These are phyloP conservation scores for Apophysomyces variabilis DNA, from an alignment of 371 early-diverging fungal genomes.

Conservation along the genomic window DNA sequence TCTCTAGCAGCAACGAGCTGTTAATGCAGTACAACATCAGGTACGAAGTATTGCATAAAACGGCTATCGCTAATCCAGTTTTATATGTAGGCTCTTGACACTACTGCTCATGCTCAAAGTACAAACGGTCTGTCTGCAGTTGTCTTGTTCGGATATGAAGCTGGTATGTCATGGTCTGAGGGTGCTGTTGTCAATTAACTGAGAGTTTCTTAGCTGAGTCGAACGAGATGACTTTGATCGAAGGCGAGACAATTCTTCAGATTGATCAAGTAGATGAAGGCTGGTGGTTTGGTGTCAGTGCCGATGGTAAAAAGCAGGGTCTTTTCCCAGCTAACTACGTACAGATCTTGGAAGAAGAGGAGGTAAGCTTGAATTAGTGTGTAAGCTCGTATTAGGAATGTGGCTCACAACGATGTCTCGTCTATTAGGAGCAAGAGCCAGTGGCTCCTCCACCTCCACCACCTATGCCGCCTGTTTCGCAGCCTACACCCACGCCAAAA, in stretches of 20 bases:
- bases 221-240: constrained; percentile 85
- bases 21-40: constrained; percentile 18
- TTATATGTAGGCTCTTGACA: constrained; percentile 31
- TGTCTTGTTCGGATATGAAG: constrained; percentile 77
- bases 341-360: constrained; percentile 62
- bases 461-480: constrained; percentile 19
- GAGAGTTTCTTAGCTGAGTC: constrained; percentile 54
- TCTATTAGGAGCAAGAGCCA: constrained; percentile 5
- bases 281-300: constrained; percentile 90
- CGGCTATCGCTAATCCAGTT: background rate
- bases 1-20: constrained; percentile 15
- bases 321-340: constrained; percentile 90
- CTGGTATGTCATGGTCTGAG: constrained; percentile 38
- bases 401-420: too few relatives aligned
- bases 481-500: constrained; percentile 22
- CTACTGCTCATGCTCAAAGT: constrained; percentile 16
- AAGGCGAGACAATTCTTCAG: constrained; percentile 78
- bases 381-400: too few relatives aligned
- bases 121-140: constrained; percentile 52
- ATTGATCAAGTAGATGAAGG: constrained; percentile 81
- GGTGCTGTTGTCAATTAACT: too few relatives aligned
- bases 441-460: constrained; percentile 26
- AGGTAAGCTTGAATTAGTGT: constrained; percentile 16
- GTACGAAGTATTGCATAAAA: background rate
- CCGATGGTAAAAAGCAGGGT: constrained; percentile 79